Percentiles rank a stretch among this genome's conserved stretches.
Evolutionary conservation across 192 early-diverging fungal species (phyloP).

Genomic region (Entophlyctis luteolus): DNA sequence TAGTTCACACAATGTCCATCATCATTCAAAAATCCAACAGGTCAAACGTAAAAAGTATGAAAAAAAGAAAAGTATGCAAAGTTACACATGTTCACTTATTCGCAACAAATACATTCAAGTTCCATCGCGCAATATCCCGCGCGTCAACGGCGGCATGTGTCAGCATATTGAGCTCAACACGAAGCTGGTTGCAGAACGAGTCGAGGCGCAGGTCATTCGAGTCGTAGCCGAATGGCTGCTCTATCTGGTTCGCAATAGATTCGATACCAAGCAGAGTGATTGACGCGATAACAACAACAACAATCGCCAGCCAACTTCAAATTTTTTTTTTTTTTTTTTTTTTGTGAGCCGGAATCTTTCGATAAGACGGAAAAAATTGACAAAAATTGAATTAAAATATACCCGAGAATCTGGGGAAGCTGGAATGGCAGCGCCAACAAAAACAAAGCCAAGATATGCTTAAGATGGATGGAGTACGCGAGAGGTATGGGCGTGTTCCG

Average conservation of each 20-base stretch:
- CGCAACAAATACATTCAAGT: not conserved
- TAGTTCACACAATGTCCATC: too few species aligned
- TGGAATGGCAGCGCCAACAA: constrained; percentile 63
- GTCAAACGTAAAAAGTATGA: too few species aligned
- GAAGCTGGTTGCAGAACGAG: constrained; percentile 36
- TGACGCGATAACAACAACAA: constrained; percentile 62
- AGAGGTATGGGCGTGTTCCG: constrained; percentile 64
- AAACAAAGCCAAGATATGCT: constrained; percentile 62
- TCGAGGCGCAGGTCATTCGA: constrained; percentile 59
- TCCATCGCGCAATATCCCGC: not conserved
- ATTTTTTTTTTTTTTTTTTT: too few species aligned
- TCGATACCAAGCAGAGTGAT: constrained; percentile 77
- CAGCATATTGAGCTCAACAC: constrained; percentile 29
- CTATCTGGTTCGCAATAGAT: constrained; percentile 74
- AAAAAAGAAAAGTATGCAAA: too few species aligned
- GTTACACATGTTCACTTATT: too few species aligned
- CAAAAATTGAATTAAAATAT: constrained; percentile 30
- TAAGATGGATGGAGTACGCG: constrained; percentile 67
- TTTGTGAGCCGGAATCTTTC: not conserved
- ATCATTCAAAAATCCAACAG: too few species aligned
- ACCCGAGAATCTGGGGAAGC: constrained; percentile 40
- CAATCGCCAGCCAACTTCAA: constrained; percentile 52
- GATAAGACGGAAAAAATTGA: not conserved
- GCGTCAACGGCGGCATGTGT: not conserved
- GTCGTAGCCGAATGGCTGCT: constrained; percentile 81